Conservation (phyloP, 2,329 filamentous ascomycete genomes). For the Cercospora sesami region DNA sequence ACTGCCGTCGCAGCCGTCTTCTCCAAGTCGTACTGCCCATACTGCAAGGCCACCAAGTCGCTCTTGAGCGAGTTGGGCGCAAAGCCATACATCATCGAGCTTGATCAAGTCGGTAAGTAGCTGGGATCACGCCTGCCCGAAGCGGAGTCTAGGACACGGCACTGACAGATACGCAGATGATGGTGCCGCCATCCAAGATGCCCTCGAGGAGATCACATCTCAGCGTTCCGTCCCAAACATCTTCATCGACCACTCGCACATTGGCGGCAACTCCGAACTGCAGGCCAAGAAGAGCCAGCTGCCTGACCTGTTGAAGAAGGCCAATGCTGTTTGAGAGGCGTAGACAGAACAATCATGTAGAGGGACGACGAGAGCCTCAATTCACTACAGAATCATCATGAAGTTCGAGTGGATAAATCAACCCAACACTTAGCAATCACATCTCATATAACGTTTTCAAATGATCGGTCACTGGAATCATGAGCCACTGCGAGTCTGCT, state of each 20-base stretch:
- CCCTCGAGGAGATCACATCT: slow-evolving; percentile 74
- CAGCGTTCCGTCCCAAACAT: slow-evolving; percentile 95
- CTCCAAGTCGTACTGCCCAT: slow-evolving; percentile 95
- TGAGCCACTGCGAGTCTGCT: background rate
- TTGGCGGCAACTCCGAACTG: slow-evolving; percentile 92
- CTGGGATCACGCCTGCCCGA: background rate
- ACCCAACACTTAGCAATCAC: background rate
- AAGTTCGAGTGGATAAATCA: background rate
- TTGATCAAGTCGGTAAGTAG: slow-evolving; percentile 77
- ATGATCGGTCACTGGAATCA: background rate
- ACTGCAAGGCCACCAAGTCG: slow-evolving; percentile 78
- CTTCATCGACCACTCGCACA: slow-evolving; percentile 87
- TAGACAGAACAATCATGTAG: background rate
- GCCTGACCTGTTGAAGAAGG: slow-evolving; percentile 62
- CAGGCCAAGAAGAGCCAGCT: slow-evolving; percentile 67
- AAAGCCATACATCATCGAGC: slow-evolving; percentile 73
- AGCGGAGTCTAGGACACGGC: background rate
- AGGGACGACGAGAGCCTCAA: background rate
- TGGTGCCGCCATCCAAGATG: slow-evolving; percentile 77
- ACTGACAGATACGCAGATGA: slow-evolving; percentile 60
- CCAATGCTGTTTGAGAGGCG: slow-evolving; percentile 58
- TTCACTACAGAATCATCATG: background rate
- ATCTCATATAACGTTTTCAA: background rate
- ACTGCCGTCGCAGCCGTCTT: slow-evolving; percentile 96
- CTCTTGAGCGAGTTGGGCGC: slow-evolving; percentile 69